Evolutionary conservation across 768 basidiomycete genomes (phyloP).

Genomic region (Sporobolomyces phaffii): DNA sequence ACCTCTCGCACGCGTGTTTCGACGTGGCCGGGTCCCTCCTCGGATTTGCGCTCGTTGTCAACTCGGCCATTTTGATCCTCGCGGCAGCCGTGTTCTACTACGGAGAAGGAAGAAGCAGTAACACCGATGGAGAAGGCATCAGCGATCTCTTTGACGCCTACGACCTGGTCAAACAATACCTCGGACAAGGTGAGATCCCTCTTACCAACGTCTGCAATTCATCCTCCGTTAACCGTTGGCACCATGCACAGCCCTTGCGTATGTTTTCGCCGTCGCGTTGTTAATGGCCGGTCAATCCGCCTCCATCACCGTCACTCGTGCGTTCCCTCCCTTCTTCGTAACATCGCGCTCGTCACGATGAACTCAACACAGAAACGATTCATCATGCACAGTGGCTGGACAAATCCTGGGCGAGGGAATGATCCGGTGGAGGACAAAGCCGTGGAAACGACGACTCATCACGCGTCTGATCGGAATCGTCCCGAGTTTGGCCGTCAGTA

Average conservation of each 20-base stretch:
- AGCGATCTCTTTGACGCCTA: slow-evolving; percentile 78
- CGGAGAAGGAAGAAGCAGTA: slow-evolving; percentile 41
- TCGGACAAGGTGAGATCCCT: slow-evolving; percentile 60
- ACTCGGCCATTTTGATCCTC: slow-evolving; percentile 51
- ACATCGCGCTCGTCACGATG: no score
- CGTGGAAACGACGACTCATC: slow-evolving; percentile 51
- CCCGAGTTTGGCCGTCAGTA: slow-evolving; percentile 72
- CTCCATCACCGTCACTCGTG: no score
- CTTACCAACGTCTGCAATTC: background rate
- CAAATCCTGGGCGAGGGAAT: slow-evolving; percentile 89
- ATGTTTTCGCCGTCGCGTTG: slow-evolving; percentile 80
- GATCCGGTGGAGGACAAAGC: slow-evolving; percentile 73
- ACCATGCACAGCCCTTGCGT: slow-evolving; percentile 59
- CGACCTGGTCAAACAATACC: slow-evolving; percentile 58
- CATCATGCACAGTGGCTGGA: slow-evolving; percentile 71
- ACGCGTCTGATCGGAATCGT: slow-evolving; percentile 58
- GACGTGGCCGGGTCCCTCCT: slow-evolving; percentile 63
- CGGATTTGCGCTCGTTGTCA: slow-evolving; percentile 81
- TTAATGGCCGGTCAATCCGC: slow-evolving; percentile 84
- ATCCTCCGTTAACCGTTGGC: background rate
- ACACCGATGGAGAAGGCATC: slow-evolving; percentile 6
- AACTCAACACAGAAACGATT: no score
- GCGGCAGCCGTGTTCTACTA: slow-evolving; percentile 73
- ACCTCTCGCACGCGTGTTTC: slow-evolving; percentile 61
- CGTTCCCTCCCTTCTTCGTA: no score